These are phyloP conservation scores for Acidomyces sp. DNA, from an alignment of 495 filamentous ascomycete genomes.

Conservation along the genomic window DNA sequence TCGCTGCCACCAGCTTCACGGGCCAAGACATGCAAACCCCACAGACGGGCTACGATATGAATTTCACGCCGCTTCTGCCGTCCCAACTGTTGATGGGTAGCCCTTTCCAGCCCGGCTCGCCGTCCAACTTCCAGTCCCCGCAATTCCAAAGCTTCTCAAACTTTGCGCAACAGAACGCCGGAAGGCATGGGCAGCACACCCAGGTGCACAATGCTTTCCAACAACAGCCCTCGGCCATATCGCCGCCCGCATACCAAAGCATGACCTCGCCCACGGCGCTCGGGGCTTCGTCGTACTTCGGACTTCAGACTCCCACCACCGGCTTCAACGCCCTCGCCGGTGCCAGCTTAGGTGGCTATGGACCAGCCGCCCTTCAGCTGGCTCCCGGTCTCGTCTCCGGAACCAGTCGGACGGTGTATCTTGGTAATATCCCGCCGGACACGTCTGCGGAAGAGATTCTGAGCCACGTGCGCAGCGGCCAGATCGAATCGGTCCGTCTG, in stretches of 20 bases:
- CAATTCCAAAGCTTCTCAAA: conserved; percentile 75
- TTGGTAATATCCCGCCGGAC: conserved; percentile 95
- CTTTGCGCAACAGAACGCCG: conserved; percentile 53
- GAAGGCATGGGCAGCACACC: conserved; percentile 44
- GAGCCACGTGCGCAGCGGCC: conserved; percentile 90
- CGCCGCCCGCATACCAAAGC: conserved; percentile 61
- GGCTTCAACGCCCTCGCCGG: conserved; percentile 49
- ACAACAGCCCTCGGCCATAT: conserved; percentile 49
- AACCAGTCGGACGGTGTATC: conserved; percentile 89
- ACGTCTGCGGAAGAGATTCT: conserved; percentile 97
- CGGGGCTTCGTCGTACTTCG: conserved; percentile 58
- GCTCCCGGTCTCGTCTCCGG: conserved; percentile 69
- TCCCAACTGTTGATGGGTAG: conserved; percentile 90
- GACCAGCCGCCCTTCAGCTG: conserved; percentile 59
- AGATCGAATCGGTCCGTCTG: conserved; percentile 93
- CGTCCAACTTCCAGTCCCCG: conserved; percentile 74
- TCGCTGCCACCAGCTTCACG: conserved; percentile 40
- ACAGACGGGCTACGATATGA: conserved; percentile 88
- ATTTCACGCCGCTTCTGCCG: conserved; percentile 89
- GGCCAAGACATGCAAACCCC: conserved; percentile 67
- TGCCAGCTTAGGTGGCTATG: conserved; percentile 42
- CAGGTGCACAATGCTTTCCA: conserved; percentile 45
- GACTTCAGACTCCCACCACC: conserved; percentile 75
- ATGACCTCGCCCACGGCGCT: conserved; percentile 65
- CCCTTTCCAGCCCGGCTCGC: conserved; percentile 91